phyloP scores from a whole-genome alignment of 305 asterid species.

The Fraxinus nigra region DNA sequence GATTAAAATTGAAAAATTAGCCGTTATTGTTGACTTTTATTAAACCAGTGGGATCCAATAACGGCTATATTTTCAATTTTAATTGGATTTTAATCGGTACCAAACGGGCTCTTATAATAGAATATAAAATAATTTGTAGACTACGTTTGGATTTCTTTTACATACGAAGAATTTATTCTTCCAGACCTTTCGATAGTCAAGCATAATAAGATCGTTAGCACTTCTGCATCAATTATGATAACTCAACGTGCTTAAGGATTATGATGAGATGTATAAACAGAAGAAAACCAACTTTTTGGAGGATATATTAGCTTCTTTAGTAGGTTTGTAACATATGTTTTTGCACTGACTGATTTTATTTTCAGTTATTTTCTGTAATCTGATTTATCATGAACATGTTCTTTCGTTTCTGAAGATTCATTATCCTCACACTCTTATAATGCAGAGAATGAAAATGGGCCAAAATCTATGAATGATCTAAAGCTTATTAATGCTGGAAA shows the following conservation, averaged over 20 bases:
- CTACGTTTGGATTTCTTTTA: not conserved
- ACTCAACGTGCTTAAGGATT: not conserved
- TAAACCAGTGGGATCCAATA: too few species aligned
- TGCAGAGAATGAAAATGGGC: slow-evolving; percentile 77
- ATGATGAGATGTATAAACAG: not conserved
- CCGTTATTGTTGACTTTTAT: too few species aligned
- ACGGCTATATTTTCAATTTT: too few species aligned
- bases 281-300: not conserved
- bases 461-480: slow-evolving; percentile 67
- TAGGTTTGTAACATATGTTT: not conserved
- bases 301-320: not conserved
- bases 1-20: too few species aligned
- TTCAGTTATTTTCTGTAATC: not conserved
- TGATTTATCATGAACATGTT: not conserved
- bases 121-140: not conserved
- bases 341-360: not conserved
- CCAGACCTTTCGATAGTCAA: not conserved
- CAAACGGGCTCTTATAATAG: too few species aligned
- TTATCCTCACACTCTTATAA: slow-evolving; percentile 15
- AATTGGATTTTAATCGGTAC: too few species aligned
- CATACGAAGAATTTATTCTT: not conserved
- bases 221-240: not conserved
- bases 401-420: not conserved
- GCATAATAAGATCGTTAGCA: not conserved
- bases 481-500: slow-evolving; percentile 84